Evolutionary conservation across 106 monocot genomes (phyloP).

Genomic region (Phalaenopsis equestris): DNA sequence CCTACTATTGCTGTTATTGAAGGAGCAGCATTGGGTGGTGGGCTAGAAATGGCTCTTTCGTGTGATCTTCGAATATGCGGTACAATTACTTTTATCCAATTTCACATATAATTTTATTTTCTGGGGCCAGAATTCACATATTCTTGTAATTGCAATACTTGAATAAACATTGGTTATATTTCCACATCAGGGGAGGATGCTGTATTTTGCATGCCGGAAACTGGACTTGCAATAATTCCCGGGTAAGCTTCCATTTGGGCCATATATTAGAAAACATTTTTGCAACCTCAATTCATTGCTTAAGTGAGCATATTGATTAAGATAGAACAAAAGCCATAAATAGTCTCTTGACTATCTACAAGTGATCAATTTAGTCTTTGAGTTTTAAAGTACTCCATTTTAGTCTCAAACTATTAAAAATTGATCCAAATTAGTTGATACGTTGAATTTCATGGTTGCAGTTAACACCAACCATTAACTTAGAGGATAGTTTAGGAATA

Average conservation of each 20-base stretch:
- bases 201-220: slow-evolving; percentile 82
- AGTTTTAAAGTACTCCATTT: too few relatives aligned
- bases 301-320: not conserved
- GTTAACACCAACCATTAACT: too few relatives aligned
- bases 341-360: too few relatives aligned
- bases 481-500: too few relatives aligned
- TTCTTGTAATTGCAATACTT: not conserved
- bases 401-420: too few relatives aligned
- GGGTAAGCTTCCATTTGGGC: slow-evolving; percentile 47
- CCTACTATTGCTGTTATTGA: slow-evolving; percentile 90
- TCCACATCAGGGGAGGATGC: slow-evolving; percentile 56
- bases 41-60: slow-evolving; percentile 82
- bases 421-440: too few relatives aligned
- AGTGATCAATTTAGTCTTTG: too few relatives aligned
- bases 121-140: not conserved
- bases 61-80: slow-evolving; percentile 97
- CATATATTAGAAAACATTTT: not conserved
- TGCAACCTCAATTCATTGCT: not conserved
- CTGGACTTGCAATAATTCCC: slow-evolving; percentile 97
- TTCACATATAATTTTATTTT: not conserved
- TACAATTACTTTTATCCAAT: slow-evolving; percentile 16
- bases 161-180: not conserved
- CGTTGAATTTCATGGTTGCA: too few relatives aligned
- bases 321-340: too few relatives aligned
- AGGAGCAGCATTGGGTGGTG: slow-evolving; percentile 93